Percentiles rank a stretch among this genome's conserved stretches.
Evolutionary conservation across 768 basidiomycete species (phyloP).

Genomic region (Tephrocybe sp.): DNA sequence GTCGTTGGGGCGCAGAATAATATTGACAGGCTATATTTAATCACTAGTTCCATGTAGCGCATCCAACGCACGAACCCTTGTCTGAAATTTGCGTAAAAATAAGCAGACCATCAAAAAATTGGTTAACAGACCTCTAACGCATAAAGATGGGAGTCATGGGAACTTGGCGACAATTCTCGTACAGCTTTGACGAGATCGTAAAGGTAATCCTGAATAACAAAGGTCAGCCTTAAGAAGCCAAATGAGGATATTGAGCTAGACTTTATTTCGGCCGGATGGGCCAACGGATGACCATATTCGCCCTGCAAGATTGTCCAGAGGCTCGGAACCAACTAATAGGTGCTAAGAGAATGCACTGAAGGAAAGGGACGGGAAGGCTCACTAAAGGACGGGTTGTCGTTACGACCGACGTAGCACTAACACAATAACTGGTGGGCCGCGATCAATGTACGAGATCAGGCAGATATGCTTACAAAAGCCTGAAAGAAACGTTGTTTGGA

Average conservation of each 20-base stretch:
- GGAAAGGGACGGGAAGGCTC: neutral
- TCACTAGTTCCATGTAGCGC: constrained; percentile 1
- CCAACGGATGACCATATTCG: constrained; percentile 76
- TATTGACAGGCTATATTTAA: neutral
- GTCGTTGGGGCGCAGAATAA: neutral
- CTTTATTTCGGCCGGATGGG: constrained; percentile 91
- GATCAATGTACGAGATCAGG: neutral
- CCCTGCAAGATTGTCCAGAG: constrained; percentile 63
- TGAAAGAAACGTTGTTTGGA: too few relatives aligned
- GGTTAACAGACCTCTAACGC: constrained; percentile 65
- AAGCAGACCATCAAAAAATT: neutral
- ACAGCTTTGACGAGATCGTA: constrained; percentile 76
- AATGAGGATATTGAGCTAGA: too few relatives aligned
- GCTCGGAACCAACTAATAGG: constrained; percentile 75
- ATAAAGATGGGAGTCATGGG: constrained; percentile 73
- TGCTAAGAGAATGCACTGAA: neutral
- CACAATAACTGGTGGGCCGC: neutral
- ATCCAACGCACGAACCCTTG: constrained; percentile 20
- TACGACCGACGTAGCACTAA: constrained; percentile 85
- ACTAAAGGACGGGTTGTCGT: constrained; percentile 91
- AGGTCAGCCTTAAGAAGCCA: too few relatives aligned
- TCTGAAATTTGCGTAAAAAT: constrained; percentile 3
- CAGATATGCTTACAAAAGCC: constrained; percentile 47
- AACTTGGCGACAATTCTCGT: constrained; percentile 69
- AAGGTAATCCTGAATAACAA: constrained; percentile 86